These are phyloP conservation scores for Zymoseptoria brevis DNA, from an alignment of 2,329 filamentous ascomycete species.

Conservation along the genomic window DNA sequence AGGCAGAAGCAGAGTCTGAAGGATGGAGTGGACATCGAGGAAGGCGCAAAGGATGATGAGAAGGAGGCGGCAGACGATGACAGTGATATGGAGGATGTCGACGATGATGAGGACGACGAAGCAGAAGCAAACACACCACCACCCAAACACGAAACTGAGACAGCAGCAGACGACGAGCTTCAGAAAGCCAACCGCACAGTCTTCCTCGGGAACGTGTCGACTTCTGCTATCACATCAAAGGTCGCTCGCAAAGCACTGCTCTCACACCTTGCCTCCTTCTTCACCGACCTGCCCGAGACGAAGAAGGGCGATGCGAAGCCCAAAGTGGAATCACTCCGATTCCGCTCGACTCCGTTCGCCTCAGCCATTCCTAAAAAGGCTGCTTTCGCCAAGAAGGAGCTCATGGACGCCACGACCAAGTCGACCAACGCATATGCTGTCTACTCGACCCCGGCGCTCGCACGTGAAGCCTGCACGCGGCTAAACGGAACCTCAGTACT, in stretches of 20 bases:
- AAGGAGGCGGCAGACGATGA: constrained; percentile 20
- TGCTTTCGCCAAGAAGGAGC: constrained; percentile 81
- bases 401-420: constrained; percentile 86
- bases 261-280: constrained; percentile 68
- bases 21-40: constrained; percentile 20
- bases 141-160: constrained; percentile 44
- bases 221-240: constrained; percentile 73
- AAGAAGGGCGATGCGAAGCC: constrained; percentile 45
- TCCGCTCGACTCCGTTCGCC: constrained; percentile 84
- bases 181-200: constrained; percentile 85
- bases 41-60: constrained; percentile 20
- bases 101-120: constrained; percentile 30
- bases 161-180: constrained; percentile 48
- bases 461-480: constrained; percentile 63
- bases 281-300: constrained; percentile 46
- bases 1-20: constrained; percentile 22
- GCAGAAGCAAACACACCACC: constrained; percentile 50
- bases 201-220: constrained; percentile 87
- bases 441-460: constrained; percentile 67
- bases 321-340: constrained; percentile 84
- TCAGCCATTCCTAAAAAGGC: constrained; percentile 81
- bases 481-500: constrained; percentile 82
- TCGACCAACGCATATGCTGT: constrained; percentile 93
- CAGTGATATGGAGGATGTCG: constrained; percentile 24
- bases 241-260: constrained; percentile 69